Evolutionary conservation across 2,329 filamentous ascomycete genomes (phyloP).

Genomic region (Corniculantispora saksenae): DNA sequence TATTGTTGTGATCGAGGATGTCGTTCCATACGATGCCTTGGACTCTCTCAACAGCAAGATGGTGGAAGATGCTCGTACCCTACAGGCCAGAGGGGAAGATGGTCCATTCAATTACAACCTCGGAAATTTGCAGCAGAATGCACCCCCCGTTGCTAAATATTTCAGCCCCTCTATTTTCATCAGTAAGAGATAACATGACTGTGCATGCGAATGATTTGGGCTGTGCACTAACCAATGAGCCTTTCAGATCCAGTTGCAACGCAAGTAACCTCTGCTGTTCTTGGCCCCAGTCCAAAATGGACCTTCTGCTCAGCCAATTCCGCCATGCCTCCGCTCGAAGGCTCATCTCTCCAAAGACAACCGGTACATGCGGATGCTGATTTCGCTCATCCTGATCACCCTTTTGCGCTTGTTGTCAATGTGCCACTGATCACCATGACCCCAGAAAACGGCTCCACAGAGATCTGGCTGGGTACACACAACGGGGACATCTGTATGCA

Average conservation of each 20-base stretch:
- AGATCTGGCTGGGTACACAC: conserved; percentile 62
- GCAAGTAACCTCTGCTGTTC: conserved; percentile 55
- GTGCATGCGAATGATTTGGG: too few species aligned
- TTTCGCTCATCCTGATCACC: conserved; percentile 54
- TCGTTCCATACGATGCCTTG: conserved; percentile 50
- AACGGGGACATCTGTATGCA: conserved; percentile 40
- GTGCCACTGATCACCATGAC: conserved; percentile 52
- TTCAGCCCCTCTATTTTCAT: conserved; percentile 54
- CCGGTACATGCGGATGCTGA: conserved; percentile 62
- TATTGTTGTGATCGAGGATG: conserved; percentile 56
- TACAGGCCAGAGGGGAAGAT: conserved; percentile 53
- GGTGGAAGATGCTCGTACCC: conserved; percentile 54
- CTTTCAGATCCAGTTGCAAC: conserved; percentile 52
- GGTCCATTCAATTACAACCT: conserved; percentile 64
- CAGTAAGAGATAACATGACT: too few species aligned
- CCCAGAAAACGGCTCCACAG: conserved; percentile 56
- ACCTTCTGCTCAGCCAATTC: conserved; percentile 61
- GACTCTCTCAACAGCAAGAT: conserved; percentile 60
- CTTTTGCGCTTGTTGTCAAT: conserved; percentile 58
- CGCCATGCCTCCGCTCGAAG: conserved; percentile 52
- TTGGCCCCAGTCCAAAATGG: conserved; percentile 57
- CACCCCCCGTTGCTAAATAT: conserved; percentile 50
- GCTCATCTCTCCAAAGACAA: conserved; percentile 44
- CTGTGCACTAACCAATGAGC: too few species aligned
- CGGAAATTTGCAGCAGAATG: conserved; percentile 63